A percentile compares a stretch with the other conserved stretches of the same genome.
Evolutionary conservation across 2,329 filamentous ascomycete genomes (phyloP).

Genomic region (Botrytis elliptica): DNA sequence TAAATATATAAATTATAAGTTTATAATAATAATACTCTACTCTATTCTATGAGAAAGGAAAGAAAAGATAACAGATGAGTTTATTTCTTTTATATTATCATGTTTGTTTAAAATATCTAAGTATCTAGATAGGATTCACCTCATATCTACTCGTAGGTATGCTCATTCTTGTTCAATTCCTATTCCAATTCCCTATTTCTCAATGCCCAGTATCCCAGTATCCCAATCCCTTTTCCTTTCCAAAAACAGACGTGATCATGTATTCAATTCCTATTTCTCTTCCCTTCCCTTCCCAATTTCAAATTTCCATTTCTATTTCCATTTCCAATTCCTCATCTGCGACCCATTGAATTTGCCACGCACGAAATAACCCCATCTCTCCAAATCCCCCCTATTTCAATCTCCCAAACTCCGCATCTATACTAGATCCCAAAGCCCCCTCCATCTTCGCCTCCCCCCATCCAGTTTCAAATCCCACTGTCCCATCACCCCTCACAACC

Average conservation of each 20-base stretch:
- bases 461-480: conserved; percentile 40
- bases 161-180: not conserved
- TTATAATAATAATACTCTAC: too few relatives aligned
- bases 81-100: too few relatives aligned
- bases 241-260: not conserved
- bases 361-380: not conserved
- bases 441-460: conserved; percentile 34
- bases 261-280: not conserved
- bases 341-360: not conserved
- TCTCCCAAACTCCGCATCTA: not conserved
- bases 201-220: too few relatives aligned
- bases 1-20: too few relatives aligned
- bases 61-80: too few relatives aligned
- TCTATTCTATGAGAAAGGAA: too few relatives aligned
- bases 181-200: too few relatives aligned
- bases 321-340: not conserved
- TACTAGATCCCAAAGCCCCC: conserved; percentile 3
- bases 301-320: too few relatives aligned
- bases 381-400: not conserved
- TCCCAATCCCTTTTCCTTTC: not conserved
- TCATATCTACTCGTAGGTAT: not conserved
- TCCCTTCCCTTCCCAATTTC: too few relatives aligned
- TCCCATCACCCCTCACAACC: conserved; percentile 54
- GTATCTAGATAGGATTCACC: not conserved
- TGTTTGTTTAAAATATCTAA: too few relatives aligned